Base-by-base conservation (phyloP, 2,329 filamentous ascomycete species). In the Lachnellula subtilissima region DNA sequence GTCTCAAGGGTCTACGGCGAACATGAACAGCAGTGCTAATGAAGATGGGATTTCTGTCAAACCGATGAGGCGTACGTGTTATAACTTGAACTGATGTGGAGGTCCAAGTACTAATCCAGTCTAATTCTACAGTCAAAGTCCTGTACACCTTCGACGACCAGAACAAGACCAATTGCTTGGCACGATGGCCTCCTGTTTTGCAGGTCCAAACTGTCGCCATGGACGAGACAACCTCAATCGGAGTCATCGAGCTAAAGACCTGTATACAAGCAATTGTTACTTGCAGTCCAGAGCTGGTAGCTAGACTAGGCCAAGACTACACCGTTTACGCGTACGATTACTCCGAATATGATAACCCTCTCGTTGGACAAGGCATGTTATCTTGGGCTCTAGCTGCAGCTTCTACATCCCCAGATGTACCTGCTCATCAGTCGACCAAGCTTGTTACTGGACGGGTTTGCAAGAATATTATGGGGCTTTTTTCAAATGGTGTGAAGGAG, bases 311-410 rank as follows among this genome's bases (percentile, higher is more conserved):
- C 74, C 75, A 75, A 83, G 72, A 99, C 74, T 99, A 94, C 74
- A 94, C 91, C n/a, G 86, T 99, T 55, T 99, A 99, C 73, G 91
- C 93, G 32, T 90, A 91, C 75, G 94, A 99, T 72, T 97, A 93
- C 72, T 97, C 94, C 12, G 94, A 99, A 74, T 89, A 89, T 61
- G 92, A 97, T 69, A 90, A 87, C 17, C 94, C 95, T 52, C 80
- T 97, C 54, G 93, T 97, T 23, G 94, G 94, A 22, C 93, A 99
- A 73, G 94, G 95, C 52, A 90, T 97, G 85, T 78, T 99, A 19
- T 97, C 94, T 39, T 88, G 88, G 82, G 84, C 87, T 22, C 78
- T 97, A 47, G 80, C 82, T 50, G 60, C 70, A 54, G 73, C 81
- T 52, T 82, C 83, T 69, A 68, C 79, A 53, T 78, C 77, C 14